Conservation (phyloP, 2,329 filamentous ascomycete genomes). For the Sclerotinia spermophila region DNA sequence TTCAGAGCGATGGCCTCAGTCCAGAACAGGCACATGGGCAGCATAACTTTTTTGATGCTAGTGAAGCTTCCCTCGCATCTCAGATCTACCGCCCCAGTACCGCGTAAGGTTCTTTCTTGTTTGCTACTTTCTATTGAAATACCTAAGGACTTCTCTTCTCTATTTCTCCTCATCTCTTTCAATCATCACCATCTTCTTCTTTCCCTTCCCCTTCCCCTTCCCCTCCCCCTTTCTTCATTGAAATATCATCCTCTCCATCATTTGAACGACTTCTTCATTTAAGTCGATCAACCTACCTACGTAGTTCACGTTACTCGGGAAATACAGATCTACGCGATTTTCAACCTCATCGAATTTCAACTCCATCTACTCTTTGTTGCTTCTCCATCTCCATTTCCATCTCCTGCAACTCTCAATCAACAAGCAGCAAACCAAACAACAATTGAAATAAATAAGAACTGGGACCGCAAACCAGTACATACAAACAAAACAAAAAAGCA, state of each 20-base stretch:
- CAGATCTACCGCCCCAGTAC: constrained; percentile 6
- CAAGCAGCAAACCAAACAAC: background rate
- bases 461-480: background rate
- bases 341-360: background rate
- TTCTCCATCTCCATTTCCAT: background rate
- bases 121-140: background rate
- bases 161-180: background rate
- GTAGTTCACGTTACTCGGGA: background rate
- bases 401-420: background rate
- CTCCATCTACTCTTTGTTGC: constrained; percentile 7
- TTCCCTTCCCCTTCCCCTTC: background rate
- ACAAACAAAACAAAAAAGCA: background rate
- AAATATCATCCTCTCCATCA: background rate
- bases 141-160: background rate
- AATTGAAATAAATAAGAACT: background rate
- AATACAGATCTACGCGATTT: constrained; percentile 12
- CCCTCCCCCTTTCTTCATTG: background rate
- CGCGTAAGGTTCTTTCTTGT: background rate
- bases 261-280: background rate
- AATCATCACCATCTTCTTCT: background rate
- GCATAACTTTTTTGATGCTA: background rate
- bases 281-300: background rate
- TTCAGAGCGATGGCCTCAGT: background rate
- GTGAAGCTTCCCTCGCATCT: background rate
- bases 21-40: background rate